Conservation (phyloP, 1,284 basidiomycete genomes). For the Marasmius oreades region DNA sequence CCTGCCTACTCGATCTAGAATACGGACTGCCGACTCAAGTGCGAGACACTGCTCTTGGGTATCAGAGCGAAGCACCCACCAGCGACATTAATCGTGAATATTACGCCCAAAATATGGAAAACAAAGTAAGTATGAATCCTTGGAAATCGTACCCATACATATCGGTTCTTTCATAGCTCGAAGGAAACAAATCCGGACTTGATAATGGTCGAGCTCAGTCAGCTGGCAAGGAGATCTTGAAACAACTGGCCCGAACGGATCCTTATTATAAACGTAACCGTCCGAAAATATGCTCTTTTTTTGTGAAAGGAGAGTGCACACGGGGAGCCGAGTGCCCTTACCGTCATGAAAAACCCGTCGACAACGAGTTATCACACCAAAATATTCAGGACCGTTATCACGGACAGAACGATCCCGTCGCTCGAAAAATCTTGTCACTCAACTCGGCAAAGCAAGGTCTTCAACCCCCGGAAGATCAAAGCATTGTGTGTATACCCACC, state of each 20-base stretch:
- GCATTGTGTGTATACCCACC: constrained; percentile 60
- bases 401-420: constrained; percentile 88
- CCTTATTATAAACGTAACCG: constrained; percentile 97
- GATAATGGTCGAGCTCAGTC: constrained; percentile 69
- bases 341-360: constrained; percentile 85
- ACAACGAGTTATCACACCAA: constrained; percentile 85
- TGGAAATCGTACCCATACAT: not conserved
- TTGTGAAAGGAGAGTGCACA: constrained; percentile 91
- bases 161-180: constrained; percentile 43
- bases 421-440: constrained; percentile 76
- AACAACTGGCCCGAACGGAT: constrained; percentile 89
- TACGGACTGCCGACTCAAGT: constrained; percentile 97
- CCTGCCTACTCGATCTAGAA: constrained; percentile 93
- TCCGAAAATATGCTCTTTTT: constrained; percentile 95
- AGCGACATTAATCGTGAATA: constrained; percentile 98
- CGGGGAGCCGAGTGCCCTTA: constrained; percentile 93
- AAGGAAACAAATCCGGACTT: constrained; percentile 63
- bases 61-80: constrained; percentile 86
- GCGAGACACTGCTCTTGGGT: constrained; percentile 88
- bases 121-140: constrained; percentile 54
- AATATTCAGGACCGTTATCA: constrained; percentile 92
- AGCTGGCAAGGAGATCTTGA: constrained; percentile 94
- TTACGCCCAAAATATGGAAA: constrained; percentile 95
- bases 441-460: constrained; percentile 80
- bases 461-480: constrained; percentile 84